Conservation (phyloP, 164 flowering plant genomes). For the Akebia trifoliata region DNA sequence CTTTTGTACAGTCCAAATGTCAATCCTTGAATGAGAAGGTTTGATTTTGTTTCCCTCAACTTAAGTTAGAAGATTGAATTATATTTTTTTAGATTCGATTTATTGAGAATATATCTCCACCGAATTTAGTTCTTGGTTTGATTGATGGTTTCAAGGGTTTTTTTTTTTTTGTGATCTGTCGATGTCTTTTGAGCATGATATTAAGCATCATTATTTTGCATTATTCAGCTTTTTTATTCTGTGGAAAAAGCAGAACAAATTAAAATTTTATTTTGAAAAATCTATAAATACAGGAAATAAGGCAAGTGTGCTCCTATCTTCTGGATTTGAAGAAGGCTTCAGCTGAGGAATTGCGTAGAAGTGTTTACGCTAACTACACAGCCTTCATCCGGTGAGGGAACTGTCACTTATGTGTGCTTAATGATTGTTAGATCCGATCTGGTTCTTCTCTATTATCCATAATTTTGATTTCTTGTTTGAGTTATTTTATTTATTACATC, state of each 20-base stretch:
- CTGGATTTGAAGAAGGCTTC: conserved; percentile 90
- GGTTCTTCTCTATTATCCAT: not conserved
- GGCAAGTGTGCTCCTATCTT: conserved; percentile 77
- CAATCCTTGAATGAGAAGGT: conserved; percentile 89
- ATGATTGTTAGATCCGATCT: not conserved
- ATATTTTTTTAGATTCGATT: not conserved
- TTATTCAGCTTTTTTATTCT: not conserved
- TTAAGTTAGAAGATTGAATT: too few relatives aligned
- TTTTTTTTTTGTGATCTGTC: not conserved
- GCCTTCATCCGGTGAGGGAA: conserved; percentile 92
- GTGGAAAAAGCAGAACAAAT: too few relatives aligned
- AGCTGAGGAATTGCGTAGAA: conserved; percentile 98
- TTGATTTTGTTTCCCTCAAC: not conserved
- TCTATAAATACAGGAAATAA: conserved; percentile 60
- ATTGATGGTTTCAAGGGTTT: conserved; percentile 2
- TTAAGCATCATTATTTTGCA: too few relatives aligned
- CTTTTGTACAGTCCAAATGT: conserved; percentile 78
- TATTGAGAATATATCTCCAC: not conserved
- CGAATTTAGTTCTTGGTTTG: not conserved
- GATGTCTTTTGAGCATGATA: not conserved
- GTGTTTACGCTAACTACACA: conserved; percentile 94
- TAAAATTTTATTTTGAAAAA: not conserved
- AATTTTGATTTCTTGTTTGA: not conserved
- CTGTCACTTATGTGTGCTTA: not conserved
- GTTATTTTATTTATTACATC: not conserved